These are phyloP conservation scores for Aspergillus amoenus DNA, from an alignment of 2,329 filamentous ascomycete genomes.

Conservation along the genomic window DNA sequence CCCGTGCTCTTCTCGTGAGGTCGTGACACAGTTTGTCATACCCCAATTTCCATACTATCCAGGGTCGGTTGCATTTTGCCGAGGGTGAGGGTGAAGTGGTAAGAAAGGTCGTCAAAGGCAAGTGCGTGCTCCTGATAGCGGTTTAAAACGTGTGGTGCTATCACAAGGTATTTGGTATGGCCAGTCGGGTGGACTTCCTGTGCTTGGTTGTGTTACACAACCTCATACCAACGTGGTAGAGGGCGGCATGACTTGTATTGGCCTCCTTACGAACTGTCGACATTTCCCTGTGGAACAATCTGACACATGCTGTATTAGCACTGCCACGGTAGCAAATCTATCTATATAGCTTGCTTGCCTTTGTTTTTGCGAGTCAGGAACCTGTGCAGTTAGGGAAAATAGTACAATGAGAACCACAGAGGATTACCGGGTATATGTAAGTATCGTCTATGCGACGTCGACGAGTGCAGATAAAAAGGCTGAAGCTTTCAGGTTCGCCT, in stretches of 20 bases:
- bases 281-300: not conserved
- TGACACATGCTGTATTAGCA: not conserved
- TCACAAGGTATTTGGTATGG: not conserved
- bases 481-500: not conserved
- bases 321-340: not conserved
- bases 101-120: not conserved
- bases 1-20: not conserved
- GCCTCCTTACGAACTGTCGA: not conserved
- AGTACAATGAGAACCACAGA: not conserved
- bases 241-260: not conserved
- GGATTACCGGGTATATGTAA: not conserved
- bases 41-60: not conserved
- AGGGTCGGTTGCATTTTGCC: not conserved
- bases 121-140: not conserved
- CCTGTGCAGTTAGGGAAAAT: not conserved
- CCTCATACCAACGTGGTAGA: not conserved
- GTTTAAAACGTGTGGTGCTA: not conserved
- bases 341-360: not conserved
- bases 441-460: too few species aligned
- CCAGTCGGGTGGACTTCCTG: not conserved
- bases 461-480: not conserved
- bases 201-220: slow-evolving; percentile 4
- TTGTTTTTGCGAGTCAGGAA: not conserved
- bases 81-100: not conserved
- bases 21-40: not conserved